Evolutionary conservation across 169 alveolate genomes (phyloP).

Genomic region (Besnoitia besnoiti): DNA sequence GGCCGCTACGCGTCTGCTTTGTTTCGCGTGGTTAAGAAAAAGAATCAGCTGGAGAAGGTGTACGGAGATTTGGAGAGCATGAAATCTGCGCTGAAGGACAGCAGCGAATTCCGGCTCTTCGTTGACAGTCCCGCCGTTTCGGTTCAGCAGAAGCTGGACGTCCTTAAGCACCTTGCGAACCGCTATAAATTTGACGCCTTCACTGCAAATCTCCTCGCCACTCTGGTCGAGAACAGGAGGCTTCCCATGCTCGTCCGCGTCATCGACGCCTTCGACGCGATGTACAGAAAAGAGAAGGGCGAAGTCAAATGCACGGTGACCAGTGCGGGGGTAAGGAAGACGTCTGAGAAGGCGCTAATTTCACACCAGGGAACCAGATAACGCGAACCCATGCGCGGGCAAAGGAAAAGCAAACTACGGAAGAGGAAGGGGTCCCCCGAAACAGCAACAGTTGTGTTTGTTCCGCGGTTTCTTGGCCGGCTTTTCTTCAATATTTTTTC

Average conservation of each 20-base stretch:
- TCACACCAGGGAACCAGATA: neutral
- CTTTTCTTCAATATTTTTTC: no score
- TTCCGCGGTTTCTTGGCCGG: no score
- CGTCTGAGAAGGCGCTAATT: neutral
- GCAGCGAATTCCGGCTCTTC: conserved; percentile 47
- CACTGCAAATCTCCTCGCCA: conserved; percentile 25
- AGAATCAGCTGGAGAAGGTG: conserved; percentile 38
- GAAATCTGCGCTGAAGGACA: neutral
- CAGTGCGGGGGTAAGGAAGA: conserved; percentile 27
- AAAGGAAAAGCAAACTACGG: neutral
- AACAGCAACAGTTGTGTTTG: no score
- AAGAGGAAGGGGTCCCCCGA: neutral
- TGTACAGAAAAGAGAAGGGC: conserved; percentile 45
- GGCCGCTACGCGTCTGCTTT: conserved; percentile 61
- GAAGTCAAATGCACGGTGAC: conserved; percentile 45
- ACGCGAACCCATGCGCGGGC: neutral
- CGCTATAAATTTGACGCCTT: neutral
- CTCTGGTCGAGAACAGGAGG: conserved; percentile 43
- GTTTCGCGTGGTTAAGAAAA: conserved; percentile 16
- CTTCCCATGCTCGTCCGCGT: conserved; percentile 5
- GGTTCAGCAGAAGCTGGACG: conserved; percentile 24
- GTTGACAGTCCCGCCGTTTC: conserved; percentile 47
- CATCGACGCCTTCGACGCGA: conserved; percentile 34
- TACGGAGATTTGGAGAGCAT: conserved; percentile 16
- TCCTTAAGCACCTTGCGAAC: conserved; percentile 14